Base-by-base conservation (phyloP, 2,329 filamentous ascomycete species). In the Aspergillus sp. region DNA sequence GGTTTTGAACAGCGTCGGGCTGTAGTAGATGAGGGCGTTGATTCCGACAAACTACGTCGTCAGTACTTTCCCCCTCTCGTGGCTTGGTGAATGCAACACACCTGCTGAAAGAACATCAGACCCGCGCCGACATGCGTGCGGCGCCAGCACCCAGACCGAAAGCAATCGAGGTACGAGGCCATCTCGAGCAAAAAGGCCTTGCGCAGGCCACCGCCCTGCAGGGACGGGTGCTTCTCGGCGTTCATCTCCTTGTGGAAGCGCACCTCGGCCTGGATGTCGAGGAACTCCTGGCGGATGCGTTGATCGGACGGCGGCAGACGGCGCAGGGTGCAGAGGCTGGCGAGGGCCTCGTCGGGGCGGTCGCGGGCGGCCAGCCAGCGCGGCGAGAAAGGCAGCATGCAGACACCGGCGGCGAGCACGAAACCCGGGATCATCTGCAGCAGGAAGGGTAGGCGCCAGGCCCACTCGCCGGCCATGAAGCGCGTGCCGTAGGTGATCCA, bases 11-110 rank as follows among this genome's bases (percentile, higher is more conserved):
- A 87, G 73, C 13, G 83, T 81, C 0, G 82, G 82, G 20, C 81
- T 82, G 66, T 85, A 87, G 70, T 85, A 85, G 19, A 73, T 74
- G 1, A 86, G 76, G 1, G 82, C 78, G 54, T 81, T 82, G 63
- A 82, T 79, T 0, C 78, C 79, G 5, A 75, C 69, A 43, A 81
- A 79, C 64, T 71, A 50, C 2, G 3, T 41, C 58, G 32, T 52
- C 50, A 5, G 54, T 32, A 47, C 19, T 48, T 44, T 38, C 1
- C 13, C 10, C 4, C 17, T 7, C 44, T 16, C 4, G 5, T 23
- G 11, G 42, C 14, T 42, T 2, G 23, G 20, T 7, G 13, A 40
- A 47, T 10, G 20, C 21, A 13, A 52, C 58, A 49, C 19, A 72
- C 68, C 59, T 82, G 80, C 51, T 84, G 81, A 63, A 84, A 85